phyloP scores from a whole-genome alignment of 148 eudicot genomes.

The Polygonum aviculare region DNA sequence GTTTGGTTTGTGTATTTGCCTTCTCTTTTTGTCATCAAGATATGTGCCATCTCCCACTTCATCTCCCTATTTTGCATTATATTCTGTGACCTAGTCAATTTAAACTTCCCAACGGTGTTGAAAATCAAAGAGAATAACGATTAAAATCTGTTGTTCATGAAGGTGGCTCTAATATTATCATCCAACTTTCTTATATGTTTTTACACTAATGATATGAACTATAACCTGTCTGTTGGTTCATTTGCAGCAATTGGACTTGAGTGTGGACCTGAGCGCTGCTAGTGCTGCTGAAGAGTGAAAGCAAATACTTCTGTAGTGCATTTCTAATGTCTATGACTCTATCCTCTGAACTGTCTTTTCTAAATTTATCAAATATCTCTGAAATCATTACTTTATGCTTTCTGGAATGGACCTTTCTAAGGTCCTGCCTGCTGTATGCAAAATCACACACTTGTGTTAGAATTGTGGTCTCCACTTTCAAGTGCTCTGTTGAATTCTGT shows the following conservation, averaged over 20 bases:
- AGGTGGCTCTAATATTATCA: not conserved
- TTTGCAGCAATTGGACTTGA: constrained; percentile 71
- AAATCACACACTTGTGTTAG: not conserved
- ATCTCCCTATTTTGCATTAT: not conserved
- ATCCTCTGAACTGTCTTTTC: not conserved
- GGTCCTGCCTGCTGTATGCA: no score
- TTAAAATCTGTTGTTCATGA: not conserved
- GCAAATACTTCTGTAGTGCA: not conserved
- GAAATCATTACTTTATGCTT: not conserved
- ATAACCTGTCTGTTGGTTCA: not conserved
- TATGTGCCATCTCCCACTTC: not conserved
- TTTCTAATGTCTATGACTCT: not conserved
- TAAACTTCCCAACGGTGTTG: not conserved
- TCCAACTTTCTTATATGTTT: not conserved
- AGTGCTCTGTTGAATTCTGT: constrained; percentile 1
- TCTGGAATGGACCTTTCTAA: not conserved
- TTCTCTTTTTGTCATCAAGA: not conserved
- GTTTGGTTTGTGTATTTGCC: not conserved
- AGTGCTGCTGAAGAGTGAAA: constrained; percentile 97
- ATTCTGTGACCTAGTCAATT: no score
- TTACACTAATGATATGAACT: not conserved
- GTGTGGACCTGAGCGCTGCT: constrained; percentile 91
- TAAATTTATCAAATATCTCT: not conserved
- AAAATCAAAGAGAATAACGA: not conserved
- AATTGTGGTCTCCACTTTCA: not conserved